A percentile compares a stretch with the other conserved stretches of the same genome.
Evolutionary conservation across 305 asterid genomes (phyloP).

Genomic region (Fraxinus baroniana): DNA sequence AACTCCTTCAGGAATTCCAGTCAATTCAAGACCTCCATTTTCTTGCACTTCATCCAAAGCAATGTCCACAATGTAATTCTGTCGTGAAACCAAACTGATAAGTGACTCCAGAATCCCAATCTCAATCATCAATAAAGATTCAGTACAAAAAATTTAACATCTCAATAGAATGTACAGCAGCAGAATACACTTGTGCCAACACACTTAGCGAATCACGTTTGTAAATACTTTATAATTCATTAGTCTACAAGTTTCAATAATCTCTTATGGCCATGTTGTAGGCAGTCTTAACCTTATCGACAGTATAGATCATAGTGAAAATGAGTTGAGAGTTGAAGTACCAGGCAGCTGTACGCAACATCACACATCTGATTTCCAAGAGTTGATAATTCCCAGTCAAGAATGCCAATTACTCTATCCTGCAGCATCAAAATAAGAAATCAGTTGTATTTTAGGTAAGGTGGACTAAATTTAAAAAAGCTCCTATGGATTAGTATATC

Average conservation of each 20-base stretch:
- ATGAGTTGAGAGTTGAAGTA: slow-evolving; percentile 32
- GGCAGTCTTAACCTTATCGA: no score
- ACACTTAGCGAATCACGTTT: neutral
- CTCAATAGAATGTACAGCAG: neutral
- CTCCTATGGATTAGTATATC: neutral
- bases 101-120: slow-evolving; percentile 6
- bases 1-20: slow-evolving; percentile 73
- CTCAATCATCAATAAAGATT: neutral
- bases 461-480: neutral
- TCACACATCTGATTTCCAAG: slow-evolving; percentile 97
- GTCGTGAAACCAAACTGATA: slow-evolving; percentile 29
- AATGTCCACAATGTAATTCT: slow-evolving; percentile 75
- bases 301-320: neutral
- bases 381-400: slow-evolving; percentile 97
- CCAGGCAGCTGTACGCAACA: slow-evolving; percentile 92
- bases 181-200: neutral
- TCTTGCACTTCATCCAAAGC: slow-evolving; percentile 45
- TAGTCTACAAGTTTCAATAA: slow-evolving; percentile 1
- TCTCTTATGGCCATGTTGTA: no score
- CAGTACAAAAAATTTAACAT: neutral
- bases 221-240: neutral
- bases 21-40: slow-evolving; percentile 56
- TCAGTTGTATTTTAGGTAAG: neutral
- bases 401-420: slow-evolving; percentile 93
- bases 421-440: slow-evolving; percentile 35